phyloP scores from a whole-genome alignment of 768 basidiomycete species.

The Daedalea quercina region DNA sequence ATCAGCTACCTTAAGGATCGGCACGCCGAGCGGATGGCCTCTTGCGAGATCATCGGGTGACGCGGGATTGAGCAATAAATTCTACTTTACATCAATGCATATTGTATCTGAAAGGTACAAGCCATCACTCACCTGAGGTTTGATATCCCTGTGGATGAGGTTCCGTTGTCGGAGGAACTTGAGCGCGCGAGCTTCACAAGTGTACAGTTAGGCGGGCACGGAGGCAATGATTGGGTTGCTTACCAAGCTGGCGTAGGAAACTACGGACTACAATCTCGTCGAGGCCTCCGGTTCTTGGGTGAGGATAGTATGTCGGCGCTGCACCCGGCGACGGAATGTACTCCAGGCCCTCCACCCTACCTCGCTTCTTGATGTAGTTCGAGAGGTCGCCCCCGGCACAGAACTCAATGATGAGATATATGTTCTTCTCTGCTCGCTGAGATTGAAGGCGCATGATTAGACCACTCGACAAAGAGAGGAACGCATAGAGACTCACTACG shows the following conservation, averaged over 20 bases:
- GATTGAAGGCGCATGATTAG: not conserved
- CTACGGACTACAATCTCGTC: slow-evolving; percentile 87
- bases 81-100: slow-evolving; percentile 38
- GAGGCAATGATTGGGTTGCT: slow-evolving; percentile 12
- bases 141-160: slow-evolving; percentile 95
- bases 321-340: slow-evolving; percentile 66
- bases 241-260: slow-evolving; percentile 86
- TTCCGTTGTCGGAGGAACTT: slow-evolving; percentile 86
- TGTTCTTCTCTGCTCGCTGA: slow-evolving; percentile 68
- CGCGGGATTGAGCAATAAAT: slow-evolving; percentile 83
- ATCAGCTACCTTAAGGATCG: slow-evolving; percentile 94
- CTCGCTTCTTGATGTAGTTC: slow-evolving; percentile 97
- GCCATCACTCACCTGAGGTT: slow-evolving; percentile 61
- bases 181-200: slow-evolving; percentile 75
- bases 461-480: not conserved
- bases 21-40: slow-evolving; percentile 88
- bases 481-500: slow-evolving; percentile 48
- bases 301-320: slow-evolving; percentile 79
- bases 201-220: slow-evolving; percentile 1
- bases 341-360: slow-evolving; percentile 83
- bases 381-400: slow-evolving; percentile 96
- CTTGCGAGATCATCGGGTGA: slow-evolving; percentile 71
- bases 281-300: slow-evolving; percentile 86
- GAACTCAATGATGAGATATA: slow-evolving; percentile 96
- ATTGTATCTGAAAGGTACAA: not conserved